Evolutionary conservation across 2,329 filamentous ascomycete genomes (phyloP), one percentile per base, ranked within the genome.

Genomic region (Fusarium sp.): DNA sequence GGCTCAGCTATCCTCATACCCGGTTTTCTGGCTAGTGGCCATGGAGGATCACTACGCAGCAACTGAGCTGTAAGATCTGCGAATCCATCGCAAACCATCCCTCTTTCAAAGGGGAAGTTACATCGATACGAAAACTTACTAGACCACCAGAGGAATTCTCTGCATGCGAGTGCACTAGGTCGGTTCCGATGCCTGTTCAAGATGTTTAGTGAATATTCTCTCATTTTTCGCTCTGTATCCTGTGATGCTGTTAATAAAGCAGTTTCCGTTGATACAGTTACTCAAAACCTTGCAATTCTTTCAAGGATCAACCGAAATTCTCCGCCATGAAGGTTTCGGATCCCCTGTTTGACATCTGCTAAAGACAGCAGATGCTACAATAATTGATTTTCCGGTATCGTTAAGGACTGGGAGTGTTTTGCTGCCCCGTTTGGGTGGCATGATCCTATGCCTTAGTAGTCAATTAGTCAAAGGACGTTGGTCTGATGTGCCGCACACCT

Each of bases 111-210:
- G n/a, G 10, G 25, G 27, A 52, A 54, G 51, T 51, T 53, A 45
- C 30, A 38, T 38, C 22, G 25, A 46, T 46, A 18, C 42, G 24
- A 15, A 46, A 34, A 24, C 25, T 34, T 47, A 22, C 68, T 69
- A 60, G 30, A 18, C 45, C 32, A 43, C 34, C 56, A 47, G 30
- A 45, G 51, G 57, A 51, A 58, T 34, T 45, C 18, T 60, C 32
- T 71, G 45, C 68, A 46, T 69, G 16, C 12, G 47, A 44, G 34
- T 38, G 30, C 27, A 25, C 40, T 38, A 45, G 45, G 18, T 44
- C 59, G 55, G 68, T 47, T 61, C 42, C 51, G 40, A 66, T 71
- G 22, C 68, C 68, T 64, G 55, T 71, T 61, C 34, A 30, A 68
- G 68, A 24, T 53, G 42, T 58, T 30, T 55, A 43, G 52, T 54